Base-by-base conservation (phyloP, 768 basidiomycete genomes). In the Lentinula detonsa region DNA sequence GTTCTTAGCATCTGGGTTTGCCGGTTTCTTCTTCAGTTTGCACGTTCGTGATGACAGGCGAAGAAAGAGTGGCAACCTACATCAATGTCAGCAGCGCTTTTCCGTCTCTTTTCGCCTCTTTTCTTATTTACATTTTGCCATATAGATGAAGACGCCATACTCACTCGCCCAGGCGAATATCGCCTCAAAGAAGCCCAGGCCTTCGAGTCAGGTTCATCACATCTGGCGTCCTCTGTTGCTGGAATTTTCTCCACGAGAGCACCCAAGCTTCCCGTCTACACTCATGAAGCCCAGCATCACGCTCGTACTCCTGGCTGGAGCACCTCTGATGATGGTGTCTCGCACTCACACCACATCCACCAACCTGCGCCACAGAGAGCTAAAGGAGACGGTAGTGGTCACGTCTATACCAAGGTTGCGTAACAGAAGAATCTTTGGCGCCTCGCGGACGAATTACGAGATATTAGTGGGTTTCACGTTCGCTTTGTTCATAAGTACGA, bases 341-440 rank as follows among this genome's bases (percentile, higher is more conserved):
- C 50, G 11, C 55, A 56, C 15, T 23, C 37, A 21, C 55, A 56
- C 39, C 55, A 59, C 23, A 59, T 59, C 13, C 57, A 48, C 49
- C 57, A 59, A 28, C 57, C 57, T 3, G 57, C 57, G 18, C 57
- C 57, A 9, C 57, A 59, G 46, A 59, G 57, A 37, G 45, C 34
- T 0, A 48, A 28, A 48, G 57, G 57, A 8, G 57, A 59, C 18
- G 57, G 57, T 10, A 57, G 42, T 46, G 56, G 56, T 3, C 16
- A 42, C 15, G 57, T 45, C 7, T 59, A 59, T 23, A 59, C 57
- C 35, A 59, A 59, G 18, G 42, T 39, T 7, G 28, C 33, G 10
- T 33, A 23, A 23, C 23, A 51, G 31, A 35, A 11, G 2, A n/a
- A 6, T n/a, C 10, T 21, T 23, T 16, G n/a, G n/a, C 5, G 16